These are phyloP conservation scores for Saccharomycopsis sp. DNA, from an alignment of 805 yeast genomes.

Conservation along the genomic window DNA sequence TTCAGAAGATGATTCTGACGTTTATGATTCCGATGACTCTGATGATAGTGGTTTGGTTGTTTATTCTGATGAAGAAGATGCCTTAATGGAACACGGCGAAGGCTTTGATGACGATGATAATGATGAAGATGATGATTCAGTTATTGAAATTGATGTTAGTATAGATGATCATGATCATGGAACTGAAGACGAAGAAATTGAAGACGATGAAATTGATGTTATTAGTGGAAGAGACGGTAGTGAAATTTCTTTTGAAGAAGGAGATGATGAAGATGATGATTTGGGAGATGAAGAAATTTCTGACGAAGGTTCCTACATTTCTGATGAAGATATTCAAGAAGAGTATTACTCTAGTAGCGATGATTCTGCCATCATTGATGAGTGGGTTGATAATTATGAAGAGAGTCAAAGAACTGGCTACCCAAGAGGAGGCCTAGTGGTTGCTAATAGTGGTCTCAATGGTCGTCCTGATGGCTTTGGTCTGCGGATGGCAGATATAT, in stretches of 20 bases:
- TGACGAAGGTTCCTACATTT: constrained; percentile 13
- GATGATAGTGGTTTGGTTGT: constrained; percentile 24
- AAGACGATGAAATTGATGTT: constrained; percentile 20
- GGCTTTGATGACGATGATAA: constrained; percentile 20
- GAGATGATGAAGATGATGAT: constrained; percentile 24
- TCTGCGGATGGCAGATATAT: too few relatives aligned
- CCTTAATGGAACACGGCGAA: constrained; percentile 25
- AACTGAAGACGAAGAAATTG: constrained; percentile 21
- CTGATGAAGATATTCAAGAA: constrained; percentile 6
- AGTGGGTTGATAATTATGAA: constrained; percentile 12
- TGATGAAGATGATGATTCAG: constrained; percentile 20
- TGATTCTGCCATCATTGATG: constrained; percentile 11
- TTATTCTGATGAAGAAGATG: constrained; percentile 26
- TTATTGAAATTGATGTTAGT: constrained; percentile 19
- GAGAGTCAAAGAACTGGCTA: too few relatives aligned
- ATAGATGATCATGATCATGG: constrained; percentile 25
- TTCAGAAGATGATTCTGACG: constrained; percentile 48
- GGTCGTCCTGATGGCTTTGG: too few relatives aligned
- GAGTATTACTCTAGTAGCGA: constrained; percentile 3
- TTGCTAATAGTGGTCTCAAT: too few relatives aligned
- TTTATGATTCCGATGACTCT: constrained; percentile 36
- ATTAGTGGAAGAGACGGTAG: constrained; percentile 20
- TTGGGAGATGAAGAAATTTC: constrained; percentile 12
- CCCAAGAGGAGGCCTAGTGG: too few relatives aligned
- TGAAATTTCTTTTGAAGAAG: constrained; percentile 21